Evolutionary conservation across 2,329 filamentous ascomycete species (phyloP), one percentile per base, ranked within the genome.

Genomic region (Neofusicoccum sp.): DNA sequence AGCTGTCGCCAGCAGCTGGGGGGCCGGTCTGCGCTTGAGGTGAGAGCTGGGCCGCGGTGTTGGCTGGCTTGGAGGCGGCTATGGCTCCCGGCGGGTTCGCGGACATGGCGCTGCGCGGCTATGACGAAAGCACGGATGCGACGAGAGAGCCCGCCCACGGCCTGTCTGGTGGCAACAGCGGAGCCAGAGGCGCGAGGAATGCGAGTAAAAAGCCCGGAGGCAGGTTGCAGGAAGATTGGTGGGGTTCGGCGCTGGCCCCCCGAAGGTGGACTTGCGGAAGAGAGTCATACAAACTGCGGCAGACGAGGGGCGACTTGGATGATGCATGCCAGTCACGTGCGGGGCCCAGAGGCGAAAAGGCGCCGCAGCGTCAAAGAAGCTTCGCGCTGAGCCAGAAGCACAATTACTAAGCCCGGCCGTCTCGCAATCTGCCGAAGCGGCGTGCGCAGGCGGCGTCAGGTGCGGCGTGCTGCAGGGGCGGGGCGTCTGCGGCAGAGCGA

Each of bases 21-120:
- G 76, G 75, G 64, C 70, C 68, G 1, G 77, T 71, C 63, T 77
- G 78, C n/a, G 72, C 75, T 63, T 76, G 74, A 5, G 79, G 77
- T 44, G 77, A 76, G 62, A 71, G 71, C 60, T 75, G 76, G 4
- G 68, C 73, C 20, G 74, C 69, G 24, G 70, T 65, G 61, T 68
- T 69, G 58, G 69, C 62, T 48, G 75, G 69, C 70, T 80, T 81
- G 65, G 75, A 76, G 44, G 76, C 73, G 53, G 73, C 70, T 38
- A 74, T 69, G 61, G 73, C 68, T 53, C 74, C 66, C 53, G 77
- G 72, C 62, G 73, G 75, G 69, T 78, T 79, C 64, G 75, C 77
- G 64, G 76, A 77, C 78, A 79, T 80, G 63, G 31, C 49, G 59
- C 48, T 47, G 30, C 41, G 49, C 40, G 41, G 33, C 59, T 47